Base-by-base conservation (phyloP, 148 eudicot species). In the Pharnaceum exiguum region DNA sequence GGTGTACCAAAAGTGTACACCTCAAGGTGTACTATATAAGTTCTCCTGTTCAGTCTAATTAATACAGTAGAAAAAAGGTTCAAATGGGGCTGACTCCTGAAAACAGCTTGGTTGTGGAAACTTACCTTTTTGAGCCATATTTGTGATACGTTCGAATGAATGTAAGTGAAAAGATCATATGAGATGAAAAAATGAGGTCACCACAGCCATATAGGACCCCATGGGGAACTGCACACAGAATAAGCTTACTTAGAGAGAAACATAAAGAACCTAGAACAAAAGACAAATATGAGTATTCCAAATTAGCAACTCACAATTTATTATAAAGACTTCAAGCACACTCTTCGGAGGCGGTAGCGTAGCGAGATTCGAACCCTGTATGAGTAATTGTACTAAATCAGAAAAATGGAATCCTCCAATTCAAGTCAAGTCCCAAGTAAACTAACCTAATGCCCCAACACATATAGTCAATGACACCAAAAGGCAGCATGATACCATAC, bases 151-250 rank as follows among this genome's bases (percentile, higher is more conserved):
- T 93, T 53, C 96, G 87, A 72, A 93, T 78, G 75, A 85, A 89
- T 44, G 83, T 86, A 12, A 88, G 84, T 40, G 96, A 60, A 69
- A 93, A 93, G 69, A 93, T 93, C 98, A 93, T 93, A 72, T 93
- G 98, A 13, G 98, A 93, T 19, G 98, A 93, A 67, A 93, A 93
- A 72, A 93, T 93, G 60, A 93, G 77, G 66, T 93, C 98, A 43
- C 98, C 96, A 79, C 99, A 88, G n/a, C 99, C 99, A 72, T 77
- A 89, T 19, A 85, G 83, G 40, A 83, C 73, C 17, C 96, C 96
- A 21, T 74, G 76, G 59, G 94, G 84, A 83, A 89, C 98, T 88
- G 91, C 79, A 81, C 4, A 42, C 58, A 16, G 16, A 49, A 23
- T 49, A 49, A 24, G 66, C 26, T 8, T 42, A 15, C 44, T 12